Evolutionary conservation across 2,329 filamentous ascomycete species (phyloP).

Genomic region (Neurospora sp.): DNA sequence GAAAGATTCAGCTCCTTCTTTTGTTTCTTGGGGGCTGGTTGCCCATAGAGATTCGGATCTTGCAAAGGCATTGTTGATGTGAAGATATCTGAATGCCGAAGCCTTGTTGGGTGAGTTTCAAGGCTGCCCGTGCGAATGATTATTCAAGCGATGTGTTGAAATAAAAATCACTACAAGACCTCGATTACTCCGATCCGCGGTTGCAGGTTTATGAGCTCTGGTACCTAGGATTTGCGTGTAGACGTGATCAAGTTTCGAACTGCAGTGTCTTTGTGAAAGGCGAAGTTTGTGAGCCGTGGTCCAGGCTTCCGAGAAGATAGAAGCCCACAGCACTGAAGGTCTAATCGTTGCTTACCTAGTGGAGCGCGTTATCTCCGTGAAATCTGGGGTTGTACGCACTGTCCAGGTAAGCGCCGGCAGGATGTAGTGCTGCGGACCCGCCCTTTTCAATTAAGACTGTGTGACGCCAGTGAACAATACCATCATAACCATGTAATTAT

Average conservation of each 20-base stretch:
- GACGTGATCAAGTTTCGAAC: not conserved
- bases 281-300: not conserved
- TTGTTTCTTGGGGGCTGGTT: constrained; percentile 58
- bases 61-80: constrained; percentile 37
- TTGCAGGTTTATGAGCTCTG: not conserved
- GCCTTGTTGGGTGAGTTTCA: not conserved
- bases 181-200: not conserved
- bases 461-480: not conserved
- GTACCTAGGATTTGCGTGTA: not conserved
- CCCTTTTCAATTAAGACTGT: not conserved
- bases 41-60: constrained; percentile 68
- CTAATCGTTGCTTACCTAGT: not conserved
- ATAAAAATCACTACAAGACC: not conserved
- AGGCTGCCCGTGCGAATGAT: not conserved
- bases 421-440: not conserved
- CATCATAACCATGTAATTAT: not conserved
- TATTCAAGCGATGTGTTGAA: not conserved
- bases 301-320: not conserved
- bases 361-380: not conserved
- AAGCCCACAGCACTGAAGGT: not conserved
- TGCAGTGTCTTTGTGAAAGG: not conserved
- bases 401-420: not conserved
- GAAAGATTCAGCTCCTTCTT: constrained; percentile 62
- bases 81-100: not conserved
- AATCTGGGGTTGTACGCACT: not conserved